Evolutionary conservation across 139 green algal species (phyloP).

Genomic region (Micromonas pusilla): DNA sequence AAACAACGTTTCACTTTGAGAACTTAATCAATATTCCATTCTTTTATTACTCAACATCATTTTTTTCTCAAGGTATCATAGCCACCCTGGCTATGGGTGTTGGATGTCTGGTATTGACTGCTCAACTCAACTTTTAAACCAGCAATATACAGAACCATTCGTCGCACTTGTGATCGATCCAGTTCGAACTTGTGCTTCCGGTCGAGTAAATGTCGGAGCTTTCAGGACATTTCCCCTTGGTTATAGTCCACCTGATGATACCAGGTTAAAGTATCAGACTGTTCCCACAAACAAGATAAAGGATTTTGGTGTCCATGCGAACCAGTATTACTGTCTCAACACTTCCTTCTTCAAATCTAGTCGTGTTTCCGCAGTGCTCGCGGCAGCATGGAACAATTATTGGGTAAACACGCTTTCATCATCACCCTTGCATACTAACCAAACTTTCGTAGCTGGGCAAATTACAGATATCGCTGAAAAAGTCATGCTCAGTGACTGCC

Average conservation of each 20-base stretch:
- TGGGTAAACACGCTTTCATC: constrained; percentile 85
- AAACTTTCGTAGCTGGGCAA: neutral
- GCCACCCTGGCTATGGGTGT: constrained; percentile 95
- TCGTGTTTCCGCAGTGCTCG: constrained; percentile 73
- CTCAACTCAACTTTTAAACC: constrained; percentile 79
- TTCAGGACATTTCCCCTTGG: constrained; percentile 73
- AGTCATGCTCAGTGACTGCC: too few relatives aligned
- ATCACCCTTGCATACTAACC: constrained; percentile 61
- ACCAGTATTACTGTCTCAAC: constrained; percentile 59
- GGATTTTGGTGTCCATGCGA: constrained; percentile 89
- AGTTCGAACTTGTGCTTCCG: constrained; percentile 82
- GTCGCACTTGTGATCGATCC: constrained; percentile 95
- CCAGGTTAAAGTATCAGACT: constrained; percentile 85
- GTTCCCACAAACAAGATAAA: constrained; percentile 97
- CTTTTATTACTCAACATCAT: neutral
- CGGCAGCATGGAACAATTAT: constrained; percentile 93
- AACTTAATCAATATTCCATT: too few relatives aligned
- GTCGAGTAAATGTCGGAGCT: constrained; percentile 89
- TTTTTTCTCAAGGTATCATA: constrained; percentile 67
- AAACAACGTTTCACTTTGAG: neutral
- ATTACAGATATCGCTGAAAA: neutral
- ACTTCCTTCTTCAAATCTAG: constrained; percentile 89
- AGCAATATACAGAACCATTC: constrained; percentile 87
- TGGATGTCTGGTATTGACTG: constrained; percentile 94
- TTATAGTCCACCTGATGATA: constrained; percentile 77